Conservation (phyloP, 2,329 filamentous ascomycete genomes). For the Colletotrichum orchidophilum region DNA sequence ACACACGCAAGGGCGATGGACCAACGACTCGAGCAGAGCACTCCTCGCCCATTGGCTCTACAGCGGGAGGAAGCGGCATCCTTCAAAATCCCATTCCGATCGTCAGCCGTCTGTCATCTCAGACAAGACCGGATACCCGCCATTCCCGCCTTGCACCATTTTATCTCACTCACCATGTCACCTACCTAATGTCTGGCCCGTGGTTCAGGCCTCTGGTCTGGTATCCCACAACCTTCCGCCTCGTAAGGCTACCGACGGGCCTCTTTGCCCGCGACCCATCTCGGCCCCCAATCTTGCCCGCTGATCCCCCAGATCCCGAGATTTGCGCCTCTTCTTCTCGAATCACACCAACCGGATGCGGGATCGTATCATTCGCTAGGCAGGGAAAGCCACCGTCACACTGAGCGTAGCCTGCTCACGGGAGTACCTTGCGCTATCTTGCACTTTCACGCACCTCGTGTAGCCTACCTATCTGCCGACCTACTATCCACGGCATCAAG, state of each 20-base stretch:
- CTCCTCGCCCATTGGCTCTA: neutral
- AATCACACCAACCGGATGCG: neutral
- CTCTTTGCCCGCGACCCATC: neutral
- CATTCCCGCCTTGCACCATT: neutral
- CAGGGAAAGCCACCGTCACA: slow-evolving; percentile 9
- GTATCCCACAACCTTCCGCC: neutral
- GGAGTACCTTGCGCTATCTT: slow-evolving; percentile 20
- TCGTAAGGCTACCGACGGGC: slow-evolving; percentile 18
- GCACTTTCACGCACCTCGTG: neutral
- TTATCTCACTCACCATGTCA: neutral
- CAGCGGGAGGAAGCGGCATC: slow-evolving; percentile 9
- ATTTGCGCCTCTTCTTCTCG: neutral
- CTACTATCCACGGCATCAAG: too few species aligned
- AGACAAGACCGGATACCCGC: neutral
- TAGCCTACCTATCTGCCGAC: neutral
- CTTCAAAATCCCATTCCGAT: neutral
- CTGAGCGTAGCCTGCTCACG: neutral
- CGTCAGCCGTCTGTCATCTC: neutral
- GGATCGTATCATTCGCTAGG: slow-evolving; percentile 1
- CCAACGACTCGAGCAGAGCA: neutral
- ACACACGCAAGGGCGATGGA: neutral
- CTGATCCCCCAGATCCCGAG: neutral
- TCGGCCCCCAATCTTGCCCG: slow-evolving; percentile 17
- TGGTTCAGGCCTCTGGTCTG: neutral
- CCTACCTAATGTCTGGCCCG: neutral